These are phyloP conservation scores for Rhodomyrtus psidioides DNA, from an alignment of 441 rosid species.

Conservation along the genomic window DNA sequence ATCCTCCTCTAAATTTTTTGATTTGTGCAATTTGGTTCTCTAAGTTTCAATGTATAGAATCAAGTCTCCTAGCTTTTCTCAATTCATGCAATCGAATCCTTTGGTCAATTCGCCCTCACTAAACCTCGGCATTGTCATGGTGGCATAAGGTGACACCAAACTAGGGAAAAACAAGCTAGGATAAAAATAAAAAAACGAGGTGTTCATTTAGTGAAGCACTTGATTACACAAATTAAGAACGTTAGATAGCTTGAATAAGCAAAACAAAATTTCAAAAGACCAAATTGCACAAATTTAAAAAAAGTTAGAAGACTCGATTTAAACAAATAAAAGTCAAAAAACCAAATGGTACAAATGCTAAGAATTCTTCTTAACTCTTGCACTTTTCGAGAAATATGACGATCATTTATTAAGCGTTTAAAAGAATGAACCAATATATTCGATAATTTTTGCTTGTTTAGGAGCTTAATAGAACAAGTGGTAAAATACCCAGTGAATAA, in stretches of 20 bases:
- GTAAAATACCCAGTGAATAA: neutral
- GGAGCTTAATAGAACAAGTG: neutral
- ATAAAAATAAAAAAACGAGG: neutral
- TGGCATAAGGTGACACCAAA: neutral
- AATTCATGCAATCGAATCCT: neutral
- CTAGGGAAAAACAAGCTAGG: neutral
- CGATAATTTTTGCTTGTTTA: neutral
- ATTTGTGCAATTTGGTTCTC: neutral
- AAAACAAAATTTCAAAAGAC: neutral
- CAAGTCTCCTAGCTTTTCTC: neutral
- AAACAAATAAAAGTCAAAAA: neutral
- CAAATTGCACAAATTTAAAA: neutral
- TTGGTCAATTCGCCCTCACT: neutral
- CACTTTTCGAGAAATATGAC: no score
- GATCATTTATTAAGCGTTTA: no score
- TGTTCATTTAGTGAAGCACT: neutral
- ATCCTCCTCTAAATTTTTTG: neutral
- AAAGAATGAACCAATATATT: no score
- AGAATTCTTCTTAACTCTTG: neutral
- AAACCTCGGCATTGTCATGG: neutral
- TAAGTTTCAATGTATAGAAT: neutral
- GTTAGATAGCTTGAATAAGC: neutral
- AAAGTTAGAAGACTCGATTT: neutral
- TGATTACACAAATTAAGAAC: neutral
- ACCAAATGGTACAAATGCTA: neutral